These are phyloP conservation scores for Aspergillus sp. DNA, from an alignment of 2,329 filamentous ascomycete species.

Conservation along the genomic window DNA sequence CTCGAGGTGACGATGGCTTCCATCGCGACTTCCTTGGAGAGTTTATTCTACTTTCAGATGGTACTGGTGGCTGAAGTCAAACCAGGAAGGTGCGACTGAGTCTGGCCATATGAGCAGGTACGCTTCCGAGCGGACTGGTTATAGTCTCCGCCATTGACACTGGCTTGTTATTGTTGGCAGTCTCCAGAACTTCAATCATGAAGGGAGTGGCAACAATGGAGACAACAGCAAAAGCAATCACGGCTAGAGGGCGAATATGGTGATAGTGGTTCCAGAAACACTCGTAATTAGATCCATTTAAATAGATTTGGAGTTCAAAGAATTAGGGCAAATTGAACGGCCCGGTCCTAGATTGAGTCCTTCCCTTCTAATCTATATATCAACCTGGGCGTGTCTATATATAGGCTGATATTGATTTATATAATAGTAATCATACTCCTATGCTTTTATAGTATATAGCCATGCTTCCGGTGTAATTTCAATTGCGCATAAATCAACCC, in stretches of 20 bases:
- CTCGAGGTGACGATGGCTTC: neutral
- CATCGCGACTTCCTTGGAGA: neutral
- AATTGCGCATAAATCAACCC: neutral
- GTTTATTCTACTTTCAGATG: neutral
- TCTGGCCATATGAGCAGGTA: neutral
- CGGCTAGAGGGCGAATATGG: neutral
- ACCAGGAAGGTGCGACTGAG: neutral
- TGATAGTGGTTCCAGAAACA: neutral
- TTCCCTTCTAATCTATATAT: neutral
- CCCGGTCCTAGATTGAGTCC: neutral
- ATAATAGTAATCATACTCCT: neutral
- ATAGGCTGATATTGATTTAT: neutral
- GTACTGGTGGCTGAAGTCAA: neutral
- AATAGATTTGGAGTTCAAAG: neutral
- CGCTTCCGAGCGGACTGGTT: no score
- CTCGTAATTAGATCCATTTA: neutral
- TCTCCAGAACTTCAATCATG: neutral
- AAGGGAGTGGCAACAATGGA: neutral
- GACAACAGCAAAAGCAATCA: neutral
- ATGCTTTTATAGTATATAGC: no score
- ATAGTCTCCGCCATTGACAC: neutral
- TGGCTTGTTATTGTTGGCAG: neutral
- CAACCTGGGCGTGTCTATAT: neutral
- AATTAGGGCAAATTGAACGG: neutral
- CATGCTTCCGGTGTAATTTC: no score